Base-by-base conservation (phyloP, 306 rosid genomes). In the Sicyos baderoa region DNA sequence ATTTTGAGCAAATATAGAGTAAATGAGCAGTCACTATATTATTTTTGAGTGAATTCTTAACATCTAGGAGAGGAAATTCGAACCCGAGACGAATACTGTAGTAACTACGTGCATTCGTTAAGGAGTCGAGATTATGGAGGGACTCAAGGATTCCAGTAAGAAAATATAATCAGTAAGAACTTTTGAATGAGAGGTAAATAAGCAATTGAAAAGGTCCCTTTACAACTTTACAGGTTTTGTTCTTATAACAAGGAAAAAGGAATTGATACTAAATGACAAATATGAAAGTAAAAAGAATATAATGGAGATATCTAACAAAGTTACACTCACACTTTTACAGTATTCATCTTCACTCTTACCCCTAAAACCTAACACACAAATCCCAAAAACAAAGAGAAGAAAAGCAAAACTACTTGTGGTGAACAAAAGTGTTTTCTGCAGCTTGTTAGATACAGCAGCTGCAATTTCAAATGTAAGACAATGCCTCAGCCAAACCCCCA, bases 401-500 rank as follows among this genome's bases (percentile, higher is more conserved):
- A 40, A 17, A 62, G 16, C 27, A 62, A 37, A 37, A 62, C 68
- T 37, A 62, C 8, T 37, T 32, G 37, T 61, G 48, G 67, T 35
- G 40, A 56, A 56, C 5, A 22, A 12, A 14, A 7, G 53, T 18
- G 32, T 42, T 37, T 19, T 44, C 11, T 5, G 13, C 84, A 72
- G 79, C 80, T 79, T 79, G 81, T 70, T 70, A 77, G 81, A 79
- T 65, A 67, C 79, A 71, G 79, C 76, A 83, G 79, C 87, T 80
- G 77, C 77, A 70, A 44, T 62, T 72, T 22, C 71, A 47, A 50
- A 57, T 67, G 40, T 54, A 29, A 51, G 80, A 65, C 53, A 42
- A 40, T 19, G 51, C 70, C 75, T 68, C 72, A 74, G 76, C 75
- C 82, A 48, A 68, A 45, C 9, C 68, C 89, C 75, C 77, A 59